These are phyloP conservation scores for Sarocladium kiliense DNA, from an alignment of 2,329 filamentous ascomycete genomes.

Conservation along the genomic window DNA sequence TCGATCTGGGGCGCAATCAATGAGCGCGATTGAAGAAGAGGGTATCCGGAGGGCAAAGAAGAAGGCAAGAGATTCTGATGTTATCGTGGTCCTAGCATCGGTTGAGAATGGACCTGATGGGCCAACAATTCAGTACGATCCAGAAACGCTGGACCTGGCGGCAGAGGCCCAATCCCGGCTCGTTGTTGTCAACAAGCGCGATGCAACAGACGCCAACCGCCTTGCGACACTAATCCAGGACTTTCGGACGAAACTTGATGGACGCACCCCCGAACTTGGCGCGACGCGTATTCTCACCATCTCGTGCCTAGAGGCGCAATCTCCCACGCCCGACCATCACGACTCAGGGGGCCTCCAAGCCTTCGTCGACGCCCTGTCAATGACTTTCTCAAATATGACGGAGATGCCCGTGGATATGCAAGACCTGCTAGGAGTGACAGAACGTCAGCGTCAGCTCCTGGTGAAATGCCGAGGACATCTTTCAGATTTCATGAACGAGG, in stretches of 20 bases:
- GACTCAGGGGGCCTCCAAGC: constrained; percentile 63
- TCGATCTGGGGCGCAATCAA: neutral
- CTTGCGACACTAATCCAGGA: constrained; percentile 32
- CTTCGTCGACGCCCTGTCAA: constrained; percentile 63
- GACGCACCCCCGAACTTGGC: constrained; percentile 18
- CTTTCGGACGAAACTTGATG: constrained; percentile 27
- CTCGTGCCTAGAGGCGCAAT: constrained; percentile 63
- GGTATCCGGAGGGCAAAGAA: constrained; percentile 83
- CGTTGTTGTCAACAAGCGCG: constrained; percentile 59
- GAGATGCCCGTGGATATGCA: constrained; percentile 65
- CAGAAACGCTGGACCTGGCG: constrained; percentile 51
- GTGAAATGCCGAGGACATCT: constrained; percentile 67
- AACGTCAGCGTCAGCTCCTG: constrained; percentile 80
- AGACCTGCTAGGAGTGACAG: constrained; percentile 84
- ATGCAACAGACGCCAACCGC: constrained; percentile 33
- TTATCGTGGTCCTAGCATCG: constrained; percentile 76
- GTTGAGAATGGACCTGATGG: constrained; percentile 48
- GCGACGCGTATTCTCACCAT: constrained; percentile 43
- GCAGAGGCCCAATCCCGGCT: constrained; percentile 42
- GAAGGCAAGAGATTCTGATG: constrained; percentile 76
- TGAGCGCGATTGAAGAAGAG: constrained; percentile 67
- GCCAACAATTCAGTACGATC: constrained; percentile 44
- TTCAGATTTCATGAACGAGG: constrained; percentile 64
- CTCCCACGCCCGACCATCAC: constrained; percentile 11
- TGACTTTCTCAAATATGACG: constrained; percentile 67